Evolutionary conservation across 306 rosid genomes (phyloP).

Genomic region (Casuarina glauca): DNA sequence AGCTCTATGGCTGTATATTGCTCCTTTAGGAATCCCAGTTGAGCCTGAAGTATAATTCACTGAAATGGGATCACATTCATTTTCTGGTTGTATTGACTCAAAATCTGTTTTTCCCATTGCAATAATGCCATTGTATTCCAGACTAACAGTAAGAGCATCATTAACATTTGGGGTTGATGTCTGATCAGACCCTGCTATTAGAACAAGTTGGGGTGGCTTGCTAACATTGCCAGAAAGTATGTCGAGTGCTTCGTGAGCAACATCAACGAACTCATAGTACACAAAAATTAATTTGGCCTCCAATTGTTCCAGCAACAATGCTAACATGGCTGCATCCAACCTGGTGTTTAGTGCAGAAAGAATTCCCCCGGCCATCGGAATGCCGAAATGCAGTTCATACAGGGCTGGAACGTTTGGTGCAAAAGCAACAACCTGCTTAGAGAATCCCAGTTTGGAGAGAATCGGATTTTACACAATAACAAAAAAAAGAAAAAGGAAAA

Average conservation of each 20-base stretch:
- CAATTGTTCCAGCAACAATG: constrained; percentile 51
- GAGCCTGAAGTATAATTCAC: constrained; percentile 86
- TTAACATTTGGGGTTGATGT: background rate
- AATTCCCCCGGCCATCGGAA: constrained; percentile 83
- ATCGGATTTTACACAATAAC: too few species aligned
- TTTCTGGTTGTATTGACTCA: constrained; percentile 33
- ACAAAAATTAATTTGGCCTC: constrained; percentile 62
- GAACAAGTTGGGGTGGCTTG: constrained; percentile 57
- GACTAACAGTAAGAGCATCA: constrained; percentile 35
- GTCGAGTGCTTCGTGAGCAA: constrained; percentile 43
- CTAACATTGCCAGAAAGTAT: constrained; percentile 28
- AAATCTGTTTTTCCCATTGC: constrained; percentile 35
- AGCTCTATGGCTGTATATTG: constrained; percentile 71
- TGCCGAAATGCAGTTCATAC: constrained; percentile 76
- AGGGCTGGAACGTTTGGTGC: constrained; percentile 80
- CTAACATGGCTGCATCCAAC: constrained; percentile 52
- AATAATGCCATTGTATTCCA: constrained; percentile 43
- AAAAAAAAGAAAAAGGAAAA: too few species aligned
- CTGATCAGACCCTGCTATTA: constrained; percentile 41
- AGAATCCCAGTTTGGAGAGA: background rate
- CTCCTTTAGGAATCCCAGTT: constrained; percentile 81
- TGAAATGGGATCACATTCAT: constrained; percentile 67
- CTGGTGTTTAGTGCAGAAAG: constrained; percentile 65
- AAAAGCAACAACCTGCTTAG: constrained; percentile 63
- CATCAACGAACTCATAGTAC: constrained; percentile 49